These are phyloP conservation scores for Xylaria sp. DNA, from an alignment of 2,329 filamentous ascomycete genomes.

Conservation along the genomic window DNA sequence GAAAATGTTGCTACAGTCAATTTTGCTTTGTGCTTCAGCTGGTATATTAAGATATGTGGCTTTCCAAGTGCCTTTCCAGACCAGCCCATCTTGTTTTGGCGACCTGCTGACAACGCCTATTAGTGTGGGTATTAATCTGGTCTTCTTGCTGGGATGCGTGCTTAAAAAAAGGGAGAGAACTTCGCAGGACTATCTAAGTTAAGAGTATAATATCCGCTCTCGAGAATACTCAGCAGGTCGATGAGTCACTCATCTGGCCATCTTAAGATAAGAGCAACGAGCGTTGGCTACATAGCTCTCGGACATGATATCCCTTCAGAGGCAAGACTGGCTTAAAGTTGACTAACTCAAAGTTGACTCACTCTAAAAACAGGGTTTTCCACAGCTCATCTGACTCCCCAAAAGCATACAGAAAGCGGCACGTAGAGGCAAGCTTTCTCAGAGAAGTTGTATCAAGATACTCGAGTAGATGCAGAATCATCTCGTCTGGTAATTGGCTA, in stretches of 20 bases:
- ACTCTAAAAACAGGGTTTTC: slow-evolving; percentile 87
- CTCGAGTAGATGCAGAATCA: slow-evolving; percentile 80
- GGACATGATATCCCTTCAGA: background rate
- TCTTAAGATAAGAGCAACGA: background rate
- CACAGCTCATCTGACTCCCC: slow-evolving; percentile 86
- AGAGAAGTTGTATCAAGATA: slow-evolving; percentile 73
- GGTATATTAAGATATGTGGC: slow-evolving; percentile 75
- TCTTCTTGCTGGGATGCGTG: background rate
- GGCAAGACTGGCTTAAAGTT: slow-evolving; percentile 24
- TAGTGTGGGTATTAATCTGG: background rate
- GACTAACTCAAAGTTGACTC: slow-evolving; percentile 75
- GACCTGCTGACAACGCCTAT: slow-evolving; percentile 44
- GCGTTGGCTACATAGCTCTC: background rate
- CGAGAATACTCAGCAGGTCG: background rate
- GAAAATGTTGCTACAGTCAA: slow-evolving; percentile 83
- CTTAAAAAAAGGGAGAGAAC: background rate
- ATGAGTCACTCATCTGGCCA: slow-evolving; percentile 20
- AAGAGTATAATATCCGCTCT: background rate
- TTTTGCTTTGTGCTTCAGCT: slow-evolving; percentile 59
- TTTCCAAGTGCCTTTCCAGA: slow-evolving; percentile 87
- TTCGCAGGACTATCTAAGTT: background rate
- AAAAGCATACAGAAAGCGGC: slow-evolving; percentile 88
- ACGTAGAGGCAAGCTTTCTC: slow-evolving; percentile 76
- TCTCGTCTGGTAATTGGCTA: slow-evolving; percentile 79
- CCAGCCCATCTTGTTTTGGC: slow-evolving; percentile 56